Evolutionary conservation across 306 rosid species (phyloP).

Genomic region (Prunus campanulata): DNA sequence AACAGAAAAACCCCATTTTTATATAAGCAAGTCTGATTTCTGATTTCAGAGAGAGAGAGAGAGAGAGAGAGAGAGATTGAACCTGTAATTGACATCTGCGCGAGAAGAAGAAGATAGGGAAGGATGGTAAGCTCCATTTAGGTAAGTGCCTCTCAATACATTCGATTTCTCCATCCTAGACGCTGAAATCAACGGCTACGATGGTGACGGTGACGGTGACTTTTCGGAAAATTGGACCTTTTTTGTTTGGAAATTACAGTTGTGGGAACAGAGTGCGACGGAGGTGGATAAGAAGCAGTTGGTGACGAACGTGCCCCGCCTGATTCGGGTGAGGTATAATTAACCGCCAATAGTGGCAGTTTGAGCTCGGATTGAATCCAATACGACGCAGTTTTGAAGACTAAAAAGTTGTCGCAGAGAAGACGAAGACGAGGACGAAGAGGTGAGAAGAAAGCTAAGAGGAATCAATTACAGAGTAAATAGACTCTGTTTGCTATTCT

Average conservation of each 20-base stretch:
- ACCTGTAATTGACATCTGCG: constrained; percentile 91
- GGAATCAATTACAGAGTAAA: neutral
- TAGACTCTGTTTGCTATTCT: neutral
- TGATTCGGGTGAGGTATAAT: constrained; percentile 6
- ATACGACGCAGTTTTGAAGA: constrained; percentile 28
- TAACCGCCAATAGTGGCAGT: neutral
- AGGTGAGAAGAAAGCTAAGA: neutral
- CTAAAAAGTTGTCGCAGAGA: too few relatives aligned
- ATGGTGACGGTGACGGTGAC: constrained; percentile 13
- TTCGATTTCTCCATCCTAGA: constrained; percentile 40
- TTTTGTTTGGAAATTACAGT: neutral
- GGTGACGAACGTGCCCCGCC: constrained; percentile 28
- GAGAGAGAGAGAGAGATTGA: constrained; percentile 13
- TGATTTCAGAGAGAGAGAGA: neutral
- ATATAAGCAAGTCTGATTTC: neutral
- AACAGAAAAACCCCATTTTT: neutral
- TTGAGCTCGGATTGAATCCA: neutral
- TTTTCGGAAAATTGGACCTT: neutral
- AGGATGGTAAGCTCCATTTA: constrained; percentile 26
- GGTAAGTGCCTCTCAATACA: constrained; percentile 33
- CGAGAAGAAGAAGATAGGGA: constrained; percentile 47
- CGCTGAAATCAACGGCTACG: constrained; percentile 16
- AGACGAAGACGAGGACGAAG: neutral
- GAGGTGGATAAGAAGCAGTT: constrained; percentile 3
- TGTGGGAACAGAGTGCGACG: neutral